phyloP scores from a whole-genome alignment of 805 yeast species.

The Lipomyces starkeyi region DNA sequence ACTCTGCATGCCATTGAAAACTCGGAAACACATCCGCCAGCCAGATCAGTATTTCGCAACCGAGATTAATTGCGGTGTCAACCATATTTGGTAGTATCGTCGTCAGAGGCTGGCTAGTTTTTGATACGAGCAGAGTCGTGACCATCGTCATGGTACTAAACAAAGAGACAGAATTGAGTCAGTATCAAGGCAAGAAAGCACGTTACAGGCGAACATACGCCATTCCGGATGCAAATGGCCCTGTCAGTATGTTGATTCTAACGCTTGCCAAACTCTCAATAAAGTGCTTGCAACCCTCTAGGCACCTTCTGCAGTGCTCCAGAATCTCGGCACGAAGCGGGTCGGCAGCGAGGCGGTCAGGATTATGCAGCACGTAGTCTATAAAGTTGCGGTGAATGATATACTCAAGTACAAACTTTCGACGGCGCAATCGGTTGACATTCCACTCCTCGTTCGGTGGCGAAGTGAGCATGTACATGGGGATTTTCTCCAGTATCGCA shows the following conservation, averaged over 20 bases:
- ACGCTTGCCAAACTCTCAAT: conserved; percentile 1
- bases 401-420: neutral
- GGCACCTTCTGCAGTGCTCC: conserved; percentile 3
- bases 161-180: neutral
- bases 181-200: neutral
- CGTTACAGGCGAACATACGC: neutral
- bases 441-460: conserved; percentile 12
- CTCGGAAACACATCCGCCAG: neutral
- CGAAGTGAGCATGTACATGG: conserved; percentile 1
- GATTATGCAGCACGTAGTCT: neutral
- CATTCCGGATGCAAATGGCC: neutral
- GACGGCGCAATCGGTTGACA: neutral
- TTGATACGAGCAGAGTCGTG: neutral
- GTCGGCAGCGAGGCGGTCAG: no score
- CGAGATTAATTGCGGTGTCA: neutral
- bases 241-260: neutral
- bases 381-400: conserved; percentile 13
- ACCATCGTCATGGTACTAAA: no score
- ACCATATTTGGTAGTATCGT: neutral
- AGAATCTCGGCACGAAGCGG: conserved; percentile 8
- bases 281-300: conserved; percentile 1
- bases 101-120: neutral
- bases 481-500: conserved; percentile 9
- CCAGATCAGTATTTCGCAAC: neutral
- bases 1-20: neutral